Evolutionary conservation across 176 grass and related monocot species (phyloP).

Genomic region (Zoysia pacifica): DNA sequence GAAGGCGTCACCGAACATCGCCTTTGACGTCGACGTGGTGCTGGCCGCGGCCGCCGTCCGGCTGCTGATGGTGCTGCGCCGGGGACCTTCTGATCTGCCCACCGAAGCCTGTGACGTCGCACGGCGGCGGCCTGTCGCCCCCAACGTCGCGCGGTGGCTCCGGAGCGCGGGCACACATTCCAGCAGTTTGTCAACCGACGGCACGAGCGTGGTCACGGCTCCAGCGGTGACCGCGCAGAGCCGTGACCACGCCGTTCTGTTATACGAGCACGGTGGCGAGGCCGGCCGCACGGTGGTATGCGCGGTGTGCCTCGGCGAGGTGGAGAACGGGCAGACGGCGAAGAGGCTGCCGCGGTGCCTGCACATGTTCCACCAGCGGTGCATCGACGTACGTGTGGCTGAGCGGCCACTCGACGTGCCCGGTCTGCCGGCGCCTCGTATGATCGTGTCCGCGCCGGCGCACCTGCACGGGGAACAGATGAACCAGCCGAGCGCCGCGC

Average conservation of each 20-base stretch:
- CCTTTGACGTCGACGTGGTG: not conserved
- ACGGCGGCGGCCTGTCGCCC: no score
- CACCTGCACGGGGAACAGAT: not conserved
- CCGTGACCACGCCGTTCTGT: not conserved
- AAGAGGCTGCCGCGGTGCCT: slow-evolving; percentile 42
- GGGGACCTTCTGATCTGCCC: not conserved
- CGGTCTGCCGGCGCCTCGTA: slow-evolving; percentile 39
- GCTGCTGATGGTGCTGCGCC: not conserved
- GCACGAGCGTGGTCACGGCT: no score
- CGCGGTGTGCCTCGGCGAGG: slow-evolving; percentile 50
- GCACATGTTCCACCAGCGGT: slow-evolving; percentile 54
- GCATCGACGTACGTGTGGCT: slow-evolving; percentile 52
- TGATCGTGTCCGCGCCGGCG: not conserved
- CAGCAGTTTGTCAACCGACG: not conserved
- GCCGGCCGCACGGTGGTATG: slow-evolving; percentile 18
- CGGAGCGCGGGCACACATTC: not conserved
- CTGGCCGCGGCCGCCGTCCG: not conserved
- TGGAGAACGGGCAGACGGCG: slow-evolving; percentile 41
- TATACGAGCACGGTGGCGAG: slow-evolving; percentile 31
- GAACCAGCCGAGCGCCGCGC: no score
- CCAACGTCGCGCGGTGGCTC: not conserved
- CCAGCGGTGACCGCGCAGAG: not conserved
- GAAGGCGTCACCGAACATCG: not conserved
- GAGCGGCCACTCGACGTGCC: slow-evolving; percentile 37
- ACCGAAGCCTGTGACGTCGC: not conserved